Conservation (phyloP, 192 early-diverging fungal species). For the Anaeromyces robustus region DNA sequence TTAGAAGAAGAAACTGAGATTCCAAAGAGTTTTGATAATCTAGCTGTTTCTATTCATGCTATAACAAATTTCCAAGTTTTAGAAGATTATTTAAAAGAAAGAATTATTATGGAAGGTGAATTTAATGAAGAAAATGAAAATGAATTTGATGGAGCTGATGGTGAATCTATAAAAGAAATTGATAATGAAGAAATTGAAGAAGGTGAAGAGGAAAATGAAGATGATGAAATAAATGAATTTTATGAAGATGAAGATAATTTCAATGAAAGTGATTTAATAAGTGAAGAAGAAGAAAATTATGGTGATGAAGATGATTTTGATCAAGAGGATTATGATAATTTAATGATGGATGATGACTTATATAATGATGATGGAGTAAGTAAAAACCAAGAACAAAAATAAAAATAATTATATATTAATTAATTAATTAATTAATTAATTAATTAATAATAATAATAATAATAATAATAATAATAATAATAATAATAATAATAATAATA, state of each 20-base stretch:
- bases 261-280: slow-evolving; percentile 11
- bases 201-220: slow-evolving; percentile 8
- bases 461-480: no score
- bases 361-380: background rate
- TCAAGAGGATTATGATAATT: slow-evolving; percentile 15
- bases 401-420: no score
- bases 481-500: no score
- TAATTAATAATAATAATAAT: no score
- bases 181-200: slow-evolving; percentile 13
- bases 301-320: slow-evolving; percentile 11
- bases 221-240: background rate
- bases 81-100: slow-evolving; percentile 61
- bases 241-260: slow-evolving; percentile 6
- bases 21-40: slow-evolving; percentile 23
- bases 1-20: slow-evolving; percentile 20
- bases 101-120: slow-evolving; percentile 15
- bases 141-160: slow-evolving; percentile 7
- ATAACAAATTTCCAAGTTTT: slow-evolving; percentile 64
- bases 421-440: no score
- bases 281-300: slow-evolving; percentile 6
- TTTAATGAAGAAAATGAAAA: slow-evolving; percentile 10
- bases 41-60: slow-evolving; percentile 70
- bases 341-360: background rate
- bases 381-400: no score
- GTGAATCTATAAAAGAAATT: slow-evolving; percentile 10